Evolutionary conservation across 2,329 filamentous ascomycete species (phyloP).

Genomic region (Myriosclerotinia scirpicola): DNA sequence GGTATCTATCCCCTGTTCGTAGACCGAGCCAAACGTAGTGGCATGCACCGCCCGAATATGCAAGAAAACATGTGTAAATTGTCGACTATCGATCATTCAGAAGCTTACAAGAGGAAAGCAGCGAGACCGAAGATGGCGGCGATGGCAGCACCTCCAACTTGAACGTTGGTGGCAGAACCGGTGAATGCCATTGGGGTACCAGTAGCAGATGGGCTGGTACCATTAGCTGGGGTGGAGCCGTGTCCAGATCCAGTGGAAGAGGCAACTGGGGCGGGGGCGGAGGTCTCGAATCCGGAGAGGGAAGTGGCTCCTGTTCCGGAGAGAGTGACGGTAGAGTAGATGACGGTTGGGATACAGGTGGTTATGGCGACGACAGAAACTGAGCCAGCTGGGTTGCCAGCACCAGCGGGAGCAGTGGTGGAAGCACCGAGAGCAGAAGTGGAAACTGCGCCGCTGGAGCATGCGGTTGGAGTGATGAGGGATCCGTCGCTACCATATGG

Average conservation of each 20-base stretch:
- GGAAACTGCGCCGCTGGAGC: background rate
- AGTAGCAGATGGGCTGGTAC: conserved; percentile 23
- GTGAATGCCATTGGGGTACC: conserved; percentile 25
- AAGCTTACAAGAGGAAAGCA: conserved; percentile 41
- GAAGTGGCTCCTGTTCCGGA: background rate
- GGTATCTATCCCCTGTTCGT: conserved; percentile 31
- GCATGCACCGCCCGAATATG: conserved; percentile 26
- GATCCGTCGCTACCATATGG: too few relatives aligned
- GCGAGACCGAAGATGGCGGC: conserved; percentile 30
- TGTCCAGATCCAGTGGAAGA: conserved; percentile 16
- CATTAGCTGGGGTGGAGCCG: conserved; percentile 10
- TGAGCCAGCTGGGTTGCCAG: background rate
- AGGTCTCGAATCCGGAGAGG: background rate
- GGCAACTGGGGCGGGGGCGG: background rate
- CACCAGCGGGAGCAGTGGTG: conserved; percentile 6
- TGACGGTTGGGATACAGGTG: conserved; percentile 26
- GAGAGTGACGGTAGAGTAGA: conserved; percentile 25
- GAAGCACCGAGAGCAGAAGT: background rate
- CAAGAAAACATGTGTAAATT: conserved; percentile 30
- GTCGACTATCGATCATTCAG: conserved; percentile 16
- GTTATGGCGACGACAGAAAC: conserved; percentile 23
- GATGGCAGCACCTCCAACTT: conserved; percentile 27
- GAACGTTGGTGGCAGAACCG: conserved; percentile 14
- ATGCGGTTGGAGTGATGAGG: background rate
- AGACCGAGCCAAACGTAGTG: conserved; percentile 34